These are phyloP conservation scores for Tolypocladium sp. DNA, from an alignment of 2,329 filamentous ascomycete genomes.

Conservation along the genomic window DNA sequence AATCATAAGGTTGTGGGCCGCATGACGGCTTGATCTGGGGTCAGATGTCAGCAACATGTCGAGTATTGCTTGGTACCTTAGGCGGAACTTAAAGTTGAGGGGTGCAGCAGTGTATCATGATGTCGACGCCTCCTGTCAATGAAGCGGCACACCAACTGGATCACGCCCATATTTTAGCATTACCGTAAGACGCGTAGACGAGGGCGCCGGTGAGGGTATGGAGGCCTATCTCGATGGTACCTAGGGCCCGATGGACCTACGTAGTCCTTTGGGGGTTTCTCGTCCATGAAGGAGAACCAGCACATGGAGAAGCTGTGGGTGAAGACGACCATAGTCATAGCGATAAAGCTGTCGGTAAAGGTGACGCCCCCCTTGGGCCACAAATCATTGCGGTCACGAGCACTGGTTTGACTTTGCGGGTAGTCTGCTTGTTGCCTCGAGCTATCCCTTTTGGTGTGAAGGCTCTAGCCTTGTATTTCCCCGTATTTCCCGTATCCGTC, in stretches of 20 bases:
- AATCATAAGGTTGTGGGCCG: neutral
- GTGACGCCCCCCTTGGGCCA: constrained; percentile 34
- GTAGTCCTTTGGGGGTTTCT: constrained; percentile 38
- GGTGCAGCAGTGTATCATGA: constrained; percentile 2
- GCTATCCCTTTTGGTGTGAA: neutral
- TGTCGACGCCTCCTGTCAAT: no score
- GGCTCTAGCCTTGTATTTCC: neutral
- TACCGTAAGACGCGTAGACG: no score
- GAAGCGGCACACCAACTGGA: no score
- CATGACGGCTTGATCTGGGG: neutral
- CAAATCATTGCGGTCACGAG: neutral
- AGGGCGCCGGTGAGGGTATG: constrained; percentile 60
- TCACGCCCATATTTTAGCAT: no score
- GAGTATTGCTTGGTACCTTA: neutral
- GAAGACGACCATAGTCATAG: constrained; percentile 59
- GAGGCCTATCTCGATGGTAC: constrained; percentile 51
- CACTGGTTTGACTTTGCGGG: neutral
- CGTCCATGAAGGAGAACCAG: constrained; percentile 44
- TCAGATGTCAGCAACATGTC: neutral
- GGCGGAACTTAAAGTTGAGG: neutral
- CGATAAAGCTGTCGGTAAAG: constrained; percentile 47
- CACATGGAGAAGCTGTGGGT: constrained; percentile 52
- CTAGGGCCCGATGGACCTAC: constrained; percentile 52
- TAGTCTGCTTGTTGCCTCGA: neutral
- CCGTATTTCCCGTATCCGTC: no score